Percentiles rank a stretch among this genome's conserved stretches.
These are phyloP conservation scores for Daldinia sp. DNA, from an alignment of 2,329 filamentous ascomycete species.

Conservation along the genomic window DNA sequence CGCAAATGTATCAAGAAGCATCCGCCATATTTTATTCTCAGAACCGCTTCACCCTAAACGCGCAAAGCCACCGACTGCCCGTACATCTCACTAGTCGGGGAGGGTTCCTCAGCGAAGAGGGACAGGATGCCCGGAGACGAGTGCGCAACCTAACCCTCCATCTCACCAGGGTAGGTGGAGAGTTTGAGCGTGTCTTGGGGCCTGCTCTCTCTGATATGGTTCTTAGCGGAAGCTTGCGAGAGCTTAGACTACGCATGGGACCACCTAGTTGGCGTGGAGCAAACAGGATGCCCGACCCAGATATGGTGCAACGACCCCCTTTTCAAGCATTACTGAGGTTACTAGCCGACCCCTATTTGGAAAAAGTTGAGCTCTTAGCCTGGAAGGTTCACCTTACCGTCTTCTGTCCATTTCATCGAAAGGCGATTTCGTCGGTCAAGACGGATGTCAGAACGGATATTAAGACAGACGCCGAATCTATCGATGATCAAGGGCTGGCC, in stretches of 20 bases:
- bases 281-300: conserved; percentile 29
- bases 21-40: conserved; percentile 50
- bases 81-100: conserved; percentile 46
- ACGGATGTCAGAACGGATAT: conserved; percentile 19
- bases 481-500: conserved; percentile 42
- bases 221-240: conserved; percentile 46
- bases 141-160: conserved; percentile 47
- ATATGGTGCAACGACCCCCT: conserved; percentile 45
- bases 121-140: conserved; percentile 47
- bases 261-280: conserved; percentile 39
- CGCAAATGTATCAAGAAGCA: conserved; percentile 52
- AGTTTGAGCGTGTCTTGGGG: conserved; percentile 48
- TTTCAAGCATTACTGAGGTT: conserved; percentile 56
- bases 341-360: conserved; percentile 60
- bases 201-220: conserved; percentile 52
- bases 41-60: conserved; percentile 50
- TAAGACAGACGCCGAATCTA: conserved; percentile 37
- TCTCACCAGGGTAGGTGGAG: conserved; percentile 49
- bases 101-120: conserved; percentile 49
- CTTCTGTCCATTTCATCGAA: conserved; percentile 59
- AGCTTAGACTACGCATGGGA: conserved; percentile 45
- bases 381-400: conserved; percentile 53
- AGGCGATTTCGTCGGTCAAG: conserved; percentile 25
- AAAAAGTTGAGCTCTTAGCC: conserved; percentile 56
- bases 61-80: conserved; percentile 47